These are phyloP conservation scores for Ustilago shanxiensis DNA, from an alignment of 1,284 basidiomycete species.

Conservation along the genomic window DNA sequence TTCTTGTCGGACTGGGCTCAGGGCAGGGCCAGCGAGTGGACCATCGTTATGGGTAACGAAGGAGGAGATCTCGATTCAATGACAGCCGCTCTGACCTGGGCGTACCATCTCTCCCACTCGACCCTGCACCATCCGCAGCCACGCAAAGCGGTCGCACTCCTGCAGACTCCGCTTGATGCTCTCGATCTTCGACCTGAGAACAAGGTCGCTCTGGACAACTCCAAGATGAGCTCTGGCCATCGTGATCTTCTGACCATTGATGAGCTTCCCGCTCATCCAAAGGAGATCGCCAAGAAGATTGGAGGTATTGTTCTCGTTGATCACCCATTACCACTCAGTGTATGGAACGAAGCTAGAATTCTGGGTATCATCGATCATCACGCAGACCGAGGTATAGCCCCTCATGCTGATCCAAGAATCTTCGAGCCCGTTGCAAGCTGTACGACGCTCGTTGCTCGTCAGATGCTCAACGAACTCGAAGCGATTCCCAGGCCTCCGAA, in stretches of 20 bases:
- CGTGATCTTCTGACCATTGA: constrained; percentile 70
- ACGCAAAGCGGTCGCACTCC: constrained; percentile 56
- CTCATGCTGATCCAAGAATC: constrained; percentile 62
- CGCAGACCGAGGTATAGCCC: constrained; percentile 64
- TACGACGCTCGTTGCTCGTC: constrained; percentile 64
- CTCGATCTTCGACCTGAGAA: constrained; percentile 71
- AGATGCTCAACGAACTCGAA: constrained; percentile 65
- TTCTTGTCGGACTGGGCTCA: constrained; percentile 63
- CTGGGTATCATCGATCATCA: constrained; percentile 70
- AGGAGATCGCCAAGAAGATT: constrained; percentile 60
- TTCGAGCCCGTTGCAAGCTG: constrained; percentile 65
- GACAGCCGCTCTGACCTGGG: constrained; percentile 62
- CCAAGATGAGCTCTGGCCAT: constrained; percentile 68
- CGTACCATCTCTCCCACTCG: constrained; percentile 64
- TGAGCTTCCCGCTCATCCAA: constrained; percentile 68
- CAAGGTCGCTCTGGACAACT: constrained; percentile 65
- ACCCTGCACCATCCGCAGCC: constrained; percentile 38
- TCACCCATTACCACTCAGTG: constrained; percentile 67
- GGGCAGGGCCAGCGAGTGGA: constrained; percentile 66
- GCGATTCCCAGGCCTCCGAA: constrained; percentile 29
- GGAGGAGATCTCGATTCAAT: constrained; percentile 70
- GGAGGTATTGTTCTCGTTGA: constrained; percentile 70
- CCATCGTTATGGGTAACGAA: constrained; percentile 71
- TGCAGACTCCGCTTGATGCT: constrained; percentile 66
- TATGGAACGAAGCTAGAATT: constrained; percentile 60